Conservation (phyloP, 2,329 filamentous ascomycete genomes). For the Pseudogymnoascus destructans region DNA sequence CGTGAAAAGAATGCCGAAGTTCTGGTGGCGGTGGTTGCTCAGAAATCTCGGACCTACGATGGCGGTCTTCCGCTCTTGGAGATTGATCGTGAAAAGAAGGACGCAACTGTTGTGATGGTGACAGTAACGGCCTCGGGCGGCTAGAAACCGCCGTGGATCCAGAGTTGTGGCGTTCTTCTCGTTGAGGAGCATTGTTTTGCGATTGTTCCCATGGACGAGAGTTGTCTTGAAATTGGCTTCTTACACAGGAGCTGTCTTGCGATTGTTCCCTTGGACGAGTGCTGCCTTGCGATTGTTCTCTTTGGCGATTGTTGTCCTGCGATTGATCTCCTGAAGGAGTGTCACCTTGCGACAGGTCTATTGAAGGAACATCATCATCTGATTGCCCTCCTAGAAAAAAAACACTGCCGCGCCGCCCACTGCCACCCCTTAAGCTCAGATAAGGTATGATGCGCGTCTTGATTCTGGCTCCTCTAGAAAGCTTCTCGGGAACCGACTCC, state of each 20-base stretch:
- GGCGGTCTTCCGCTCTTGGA: not conserved
- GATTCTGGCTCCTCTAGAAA: not conserved
- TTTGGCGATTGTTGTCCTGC: not conserved
- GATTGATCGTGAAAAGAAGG: not conserved
- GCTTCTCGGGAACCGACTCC: not conserved
- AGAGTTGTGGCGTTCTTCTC: not conserved
- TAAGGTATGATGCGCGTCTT: not conserved
- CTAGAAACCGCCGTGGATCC: not conserved
- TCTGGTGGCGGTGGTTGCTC: not conserved
- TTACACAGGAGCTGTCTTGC: not conserved
- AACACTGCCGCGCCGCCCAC: not conserved
- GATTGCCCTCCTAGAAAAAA: not conserved
- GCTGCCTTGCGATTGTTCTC: not conserved
- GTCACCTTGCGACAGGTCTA: not conserved
- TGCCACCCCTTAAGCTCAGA: not conserved
- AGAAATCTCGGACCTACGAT: not conserved
- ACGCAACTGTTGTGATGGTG: not conserved
- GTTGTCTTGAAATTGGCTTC: not conserved
- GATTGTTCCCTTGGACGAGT: not conserved
- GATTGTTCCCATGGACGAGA: not conserved
- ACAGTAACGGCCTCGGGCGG: not conserved
- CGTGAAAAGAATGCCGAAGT: not conserved
- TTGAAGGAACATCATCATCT: not conserved
- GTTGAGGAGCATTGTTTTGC: not conserved
- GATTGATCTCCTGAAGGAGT: not conserved